A percentile compares a stretch with the other conserved stretches of the same genome.
Evolutionary conservation across 345 rosid species (phyloP).

Genomic region (Mangifera indica): DNA sequence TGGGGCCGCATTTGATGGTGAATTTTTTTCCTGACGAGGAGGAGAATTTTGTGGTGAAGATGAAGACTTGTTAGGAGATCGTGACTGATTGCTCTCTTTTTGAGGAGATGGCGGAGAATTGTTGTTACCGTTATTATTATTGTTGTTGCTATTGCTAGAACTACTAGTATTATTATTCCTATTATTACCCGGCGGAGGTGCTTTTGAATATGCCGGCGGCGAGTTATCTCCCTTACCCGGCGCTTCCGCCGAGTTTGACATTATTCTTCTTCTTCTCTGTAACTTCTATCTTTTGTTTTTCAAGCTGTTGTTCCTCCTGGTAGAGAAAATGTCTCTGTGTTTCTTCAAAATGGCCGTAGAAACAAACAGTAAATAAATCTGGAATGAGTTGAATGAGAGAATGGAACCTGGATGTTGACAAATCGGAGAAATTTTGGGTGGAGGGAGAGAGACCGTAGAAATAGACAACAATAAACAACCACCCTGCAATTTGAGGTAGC

Average conservation of each 20-base stretch:
- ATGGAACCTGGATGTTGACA: neutral
- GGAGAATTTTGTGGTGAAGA: conserved; percentile 20
- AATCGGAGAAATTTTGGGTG: too few species aligned
- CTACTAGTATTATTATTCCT: neutral
- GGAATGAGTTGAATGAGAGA: neutral
- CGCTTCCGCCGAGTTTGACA: conserved; percentile 45
- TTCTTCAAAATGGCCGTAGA: neutral
- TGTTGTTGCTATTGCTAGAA: neutral
- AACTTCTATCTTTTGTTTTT: neutral
- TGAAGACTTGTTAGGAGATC: conserved; percentile 15
- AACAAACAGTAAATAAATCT: neutral
- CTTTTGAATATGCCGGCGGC: conserved; percentile 18
- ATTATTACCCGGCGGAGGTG: conserved; percentile 21
- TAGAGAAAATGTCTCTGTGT: too few species aligned
- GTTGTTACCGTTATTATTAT: neutral
- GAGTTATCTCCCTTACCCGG: conserved; percentile 24
- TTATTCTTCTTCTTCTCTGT: conserved; percentile 15
- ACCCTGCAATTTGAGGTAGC: too few species aligned
- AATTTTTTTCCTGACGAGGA: neutral
- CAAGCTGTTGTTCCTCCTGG: neutral
- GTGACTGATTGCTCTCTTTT: conserved; percentile 11
- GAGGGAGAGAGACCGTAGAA: too few species aligned
- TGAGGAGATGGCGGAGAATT: conserved; percentile 5
- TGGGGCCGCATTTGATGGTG: conserved; percentile 21
- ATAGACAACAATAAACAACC: too few species aligned